These are phyloP conservation scores for Ophiostoma sp. DNA, from an alignment of 2,329 filamentous ascomycete species.

Conservation along the genomic window DNA sequence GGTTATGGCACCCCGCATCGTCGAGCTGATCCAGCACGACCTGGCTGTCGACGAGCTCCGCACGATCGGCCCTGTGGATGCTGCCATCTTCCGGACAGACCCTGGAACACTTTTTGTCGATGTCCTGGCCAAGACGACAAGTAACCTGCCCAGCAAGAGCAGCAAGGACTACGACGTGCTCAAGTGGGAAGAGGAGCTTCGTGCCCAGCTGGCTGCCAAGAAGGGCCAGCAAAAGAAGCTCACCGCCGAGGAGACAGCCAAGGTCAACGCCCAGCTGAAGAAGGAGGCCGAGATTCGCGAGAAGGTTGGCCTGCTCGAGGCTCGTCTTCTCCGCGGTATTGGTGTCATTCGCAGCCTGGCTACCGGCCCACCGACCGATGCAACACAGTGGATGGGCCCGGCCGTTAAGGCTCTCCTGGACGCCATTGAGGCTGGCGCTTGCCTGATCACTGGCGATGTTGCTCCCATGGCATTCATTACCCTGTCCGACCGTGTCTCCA, in stretches of 20 bases:
- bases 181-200: constrained; percentile 95
- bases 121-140: constrained; percentile 80
- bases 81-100: constrained; percentile 87
- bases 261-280: constrained; percentile 84
- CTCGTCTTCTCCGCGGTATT: constrained; percentile 75
- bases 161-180: constrained; percentile 92
- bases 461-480: constrained; percentile 77
- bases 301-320: constrained; percentile 68
- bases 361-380: constrained; percentile 84
- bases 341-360: constrained; percentile 83
- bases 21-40: constrained; percentile 72
- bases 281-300: constrained; percentile 81
- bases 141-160: constrained; percentile 76
- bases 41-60: constrained; percentile 69
- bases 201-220: constrained; percentile 85
- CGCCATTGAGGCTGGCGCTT: constrained; percentile 76
- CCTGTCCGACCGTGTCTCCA: constrained; percentile 72
- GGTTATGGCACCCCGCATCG: constrained; percentile 70
- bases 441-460: constrained; percentile 75
- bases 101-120: constrained; percentile 89
- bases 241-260: constrained; percentile 81
- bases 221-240: constrained; percentile 90
- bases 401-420: constrained; percentile 73
- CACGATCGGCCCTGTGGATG: constrained; percentile 79
- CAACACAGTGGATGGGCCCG: constrained; percentile 81